Evolutionary conservation across 192 early-diverging fungal species (phyloP).

Genomic region (Rhizophagus sp.): DNA sequence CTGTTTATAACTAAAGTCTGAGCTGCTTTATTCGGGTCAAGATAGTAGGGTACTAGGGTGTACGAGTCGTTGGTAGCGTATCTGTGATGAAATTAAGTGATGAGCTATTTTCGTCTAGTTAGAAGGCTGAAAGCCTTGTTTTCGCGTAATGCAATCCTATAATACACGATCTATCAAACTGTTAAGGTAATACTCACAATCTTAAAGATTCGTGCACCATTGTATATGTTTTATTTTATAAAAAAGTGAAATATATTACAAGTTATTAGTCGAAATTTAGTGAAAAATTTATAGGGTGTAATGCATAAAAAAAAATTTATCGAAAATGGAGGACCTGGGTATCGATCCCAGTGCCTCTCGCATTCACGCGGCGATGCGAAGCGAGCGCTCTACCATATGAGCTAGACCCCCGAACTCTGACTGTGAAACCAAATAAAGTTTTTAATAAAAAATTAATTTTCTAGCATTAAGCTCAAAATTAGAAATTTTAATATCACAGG

Average conservation of each 20-base stretch:
- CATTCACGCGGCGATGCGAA: slow-evolving; percentile 1
- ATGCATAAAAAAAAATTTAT: neutral
- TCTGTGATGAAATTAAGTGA: slow-evolving; percentile 27
- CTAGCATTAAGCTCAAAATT: neutral
- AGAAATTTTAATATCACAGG: neutral
- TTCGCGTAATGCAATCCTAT: neutral
- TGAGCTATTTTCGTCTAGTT: too few species aligned
- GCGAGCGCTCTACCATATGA: slow-evolving; percentile 28
- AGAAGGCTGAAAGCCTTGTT: neutral
- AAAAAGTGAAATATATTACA: neutral
- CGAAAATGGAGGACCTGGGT: slow-evolving; percentile 9
- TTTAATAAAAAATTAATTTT: neutral
- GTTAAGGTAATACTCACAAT: slow-evolving; percentile 11
- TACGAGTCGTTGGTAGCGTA: slow-evolving; percentile 59
- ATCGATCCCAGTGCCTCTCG: slow-evolving; percentile 25
- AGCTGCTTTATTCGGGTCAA: slow-evolving; percentile 47
- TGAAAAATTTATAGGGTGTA: neutral
- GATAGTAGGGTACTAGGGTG: slow-evolving; percentile 56
- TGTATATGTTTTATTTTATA: neutral
- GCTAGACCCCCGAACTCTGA: neutral
- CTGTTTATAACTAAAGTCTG: slow-evolving; percentile 65
- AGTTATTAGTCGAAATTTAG: neutral
- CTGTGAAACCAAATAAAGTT: neutral
- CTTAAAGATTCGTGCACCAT: slow-evolving; percentile 31
- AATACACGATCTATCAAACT: neutral